Evolutionary conservation across 352 stramenopile genomes (phyloP), one percentile per base, ranked within the genome.

Genomic region (Vaucheria bursata): DNA sequence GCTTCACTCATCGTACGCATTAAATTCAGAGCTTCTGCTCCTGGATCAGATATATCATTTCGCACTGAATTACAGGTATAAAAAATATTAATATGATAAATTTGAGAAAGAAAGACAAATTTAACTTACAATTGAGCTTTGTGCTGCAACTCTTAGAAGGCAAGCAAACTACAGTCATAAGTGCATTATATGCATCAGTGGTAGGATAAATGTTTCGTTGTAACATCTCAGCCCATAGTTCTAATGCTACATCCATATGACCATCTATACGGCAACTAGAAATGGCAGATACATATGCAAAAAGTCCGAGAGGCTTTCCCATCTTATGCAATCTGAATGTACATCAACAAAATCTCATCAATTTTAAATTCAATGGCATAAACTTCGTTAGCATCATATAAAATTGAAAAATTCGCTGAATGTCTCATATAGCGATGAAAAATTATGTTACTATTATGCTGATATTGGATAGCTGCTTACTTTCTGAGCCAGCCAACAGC

Each of bases 271-370:
- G 53, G 8, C 53, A 68, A 34, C 53, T 68, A 7, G 53, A 68
- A 34, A 68, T 68, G 53, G 53, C 53, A 2, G 53, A 37, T 68
- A 68, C 53, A 68, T 68, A 68, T 2, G 53, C 53, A 2, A 34
- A 31, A 31, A 68, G 53, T 34, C 53, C 53, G 2, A 68, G 53
- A 7, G 53, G 53, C 2, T 37, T 34, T 2, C 7, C 2, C 37
- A 7, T 68, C 37, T 7, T 2, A 31, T 68, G 31, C 53, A 68
- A 34, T 34, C 53, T 68, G 53, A n/a, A n/a, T n/a, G n/a, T n/a
- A n/a, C n/a, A n/a, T n/a, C n/a, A n/a, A n/a, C n/a, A n/a, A n/a
- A n/a, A n/a, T n/a, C n/a, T n/a, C n/a, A n/a, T n/a, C n/a, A n/a
- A n/a, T n/a, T n/a, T n/a, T n/a, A n/a, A n/a, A n/a, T n/a, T n/a